A percentile compares a stretch with the other conserved stretches of the same genome.
These are phyloP conservation scores for Penicillium sp. DNA, from an alignment of 2,329 filamentous ascomycete species.

Conservation along the genomic window DNA sequence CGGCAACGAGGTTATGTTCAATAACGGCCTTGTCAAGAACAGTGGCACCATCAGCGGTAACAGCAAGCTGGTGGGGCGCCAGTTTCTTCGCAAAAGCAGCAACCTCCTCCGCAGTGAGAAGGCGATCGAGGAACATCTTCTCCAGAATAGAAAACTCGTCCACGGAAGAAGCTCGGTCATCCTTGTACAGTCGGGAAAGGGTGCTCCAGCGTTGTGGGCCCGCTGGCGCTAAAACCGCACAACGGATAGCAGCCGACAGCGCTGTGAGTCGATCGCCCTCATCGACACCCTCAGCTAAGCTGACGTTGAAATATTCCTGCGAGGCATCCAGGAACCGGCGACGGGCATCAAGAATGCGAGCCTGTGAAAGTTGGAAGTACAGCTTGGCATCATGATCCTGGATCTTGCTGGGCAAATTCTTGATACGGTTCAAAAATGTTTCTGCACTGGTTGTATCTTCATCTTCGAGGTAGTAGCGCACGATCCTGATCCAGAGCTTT, in stretches of 20 bases:
- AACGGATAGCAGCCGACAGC: conserved; percentile 83
- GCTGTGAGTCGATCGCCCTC: conserved; percentile 85
- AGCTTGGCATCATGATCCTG: conserved; percentile 72
- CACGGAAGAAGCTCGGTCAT: conserved; percentile 75
- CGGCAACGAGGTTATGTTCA: conserved; percentile 91
- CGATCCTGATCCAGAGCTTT: conserved; percentile 87
- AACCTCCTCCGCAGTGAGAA: conserved; percentile 80
- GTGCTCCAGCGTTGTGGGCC: conserved; percentile 80
- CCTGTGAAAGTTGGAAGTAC: conserved; percentile 88
- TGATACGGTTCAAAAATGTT: conserved; percentile 88
- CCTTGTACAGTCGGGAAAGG: conserved; percentile 85
- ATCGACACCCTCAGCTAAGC: conserved; percentile 73
- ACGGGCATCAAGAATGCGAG: conserved; percentile 88
- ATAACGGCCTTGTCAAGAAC: conserved; percentile 91
- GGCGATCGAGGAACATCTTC: conserved; percentile 93
- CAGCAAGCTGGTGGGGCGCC: conserved; percentile 84
- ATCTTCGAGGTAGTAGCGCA: conserved; percentile 89
- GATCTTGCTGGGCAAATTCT: conserved; percentile 80
- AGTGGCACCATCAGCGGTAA: conserved; percentile 85
- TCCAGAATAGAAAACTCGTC: conserved; percentile 86
- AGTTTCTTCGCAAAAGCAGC: conserved; percentile 79
- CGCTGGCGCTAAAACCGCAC: conserved; percentile 87
- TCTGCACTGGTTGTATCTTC: conserved; percentile 87
- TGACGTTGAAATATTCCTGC: conserved; percentile 84
- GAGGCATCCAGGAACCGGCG: conserved; percentile 86